Conservation (phyloP, 768 basidiomycete genomes). For the Russula vinacea region DNA sequence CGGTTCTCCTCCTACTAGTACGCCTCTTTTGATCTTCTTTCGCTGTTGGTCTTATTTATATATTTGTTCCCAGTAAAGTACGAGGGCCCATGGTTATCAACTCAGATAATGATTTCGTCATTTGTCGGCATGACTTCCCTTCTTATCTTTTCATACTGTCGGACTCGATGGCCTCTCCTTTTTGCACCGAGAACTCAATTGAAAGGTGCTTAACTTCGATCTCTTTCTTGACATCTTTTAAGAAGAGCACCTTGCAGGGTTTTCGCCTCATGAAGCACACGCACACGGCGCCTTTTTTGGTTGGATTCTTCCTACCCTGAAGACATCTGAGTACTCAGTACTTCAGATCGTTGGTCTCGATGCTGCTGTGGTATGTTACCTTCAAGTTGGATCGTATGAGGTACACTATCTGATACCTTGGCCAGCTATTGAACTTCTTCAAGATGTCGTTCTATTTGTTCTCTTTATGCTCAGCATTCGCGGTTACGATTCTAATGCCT, state of each 20-base stretch:
- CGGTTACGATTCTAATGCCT: constrained; percentile 85
- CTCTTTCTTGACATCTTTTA: constrained; percentile 1
- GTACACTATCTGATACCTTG: not conserved
- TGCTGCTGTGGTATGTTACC: constrained; percentile 79
- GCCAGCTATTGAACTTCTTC: constrained; percentile 90
- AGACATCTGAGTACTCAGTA: constrained; percentile 87
- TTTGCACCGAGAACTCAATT: constrained; percentile 94
- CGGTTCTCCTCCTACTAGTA: constrained; percentile 62
- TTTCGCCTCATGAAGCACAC: constrained; percentile 92
- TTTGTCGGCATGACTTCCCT: constrained; percentile 78
- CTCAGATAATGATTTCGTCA: constrained; percentile 77
- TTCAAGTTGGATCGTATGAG: not conserved
- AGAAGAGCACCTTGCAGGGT: constrained; percentile 50
- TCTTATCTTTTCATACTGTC: constrained; percentile 82
- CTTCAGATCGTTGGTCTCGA: constrained; percentile 96
- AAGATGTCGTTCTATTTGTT: constrained; percentile 94
- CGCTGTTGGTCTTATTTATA: constrained; percentile 20
- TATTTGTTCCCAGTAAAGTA: constrained; percentile 57
- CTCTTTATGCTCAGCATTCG: constrained; percentile 78
- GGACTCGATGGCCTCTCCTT: constrained; percentile 83
- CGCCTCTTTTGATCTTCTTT: constrained; percentile 33
- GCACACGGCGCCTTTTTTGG: constrained; percentile 85
- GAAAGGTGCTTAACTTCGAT: constrained; percentile 60
- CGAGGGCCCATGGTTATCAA: constrained; percentile 94
- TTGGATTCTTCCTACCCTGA: constrained; percentile 92